phyloP scores from a whole-genome alignment of 306 rosid species.

The Begonia loranthoides region DNA sequence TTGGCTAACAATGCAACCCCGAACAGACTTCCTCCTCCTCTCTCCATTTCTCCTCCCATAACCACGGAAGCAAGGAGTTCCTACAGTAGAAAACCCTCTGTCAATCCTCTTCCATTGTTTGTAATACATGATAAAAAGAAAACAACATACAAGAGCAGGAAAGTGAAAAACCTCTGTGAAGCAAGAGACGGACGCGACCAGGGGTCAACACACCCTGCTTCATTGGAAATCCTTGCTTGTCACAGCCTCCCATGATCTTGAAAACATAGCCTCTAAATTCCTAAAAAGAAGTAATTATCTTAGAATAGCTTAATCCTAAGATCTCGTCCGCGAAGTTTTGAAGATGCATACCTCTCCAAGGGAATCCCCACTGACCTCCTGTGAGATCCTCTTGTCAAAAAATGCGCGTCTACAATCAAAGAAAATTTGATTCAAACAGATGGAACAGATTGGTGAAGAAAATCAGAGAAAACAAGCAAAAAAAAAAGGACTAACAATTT shows the following conservation, averaged over 20 bases:
- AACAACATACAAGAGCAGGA: no score
- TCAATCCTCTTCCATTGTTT: no score
- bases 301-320: no score
- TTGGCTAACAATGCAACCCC: slow-evolving; percentile 38
- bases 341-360: slow-evolving; percentile 11
- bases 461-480: neutral
- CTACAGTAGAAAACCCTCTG: slow-evolving; percentile 3
- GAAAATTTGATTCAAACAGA: no score
- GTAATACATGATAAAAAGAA: no score
- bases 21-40: slow-evolving; percentile 37
- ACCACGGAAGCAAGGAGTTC: slow-evolving; percentile 36
- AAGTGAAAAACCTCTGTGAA: slow-evolving; percentile 20
- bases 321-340: neutral
- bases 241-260: slow-evolving; percentile 38
- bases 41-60: slow-evolving; percentile 34
- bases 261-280: slow-evolving; percentile 33
- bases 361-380: slow-evolving; percentile 28
- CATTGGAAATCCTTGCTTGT: slow-evolving; percentile 43
- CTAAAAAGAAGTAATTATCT: slow-evolving; percentile 1
- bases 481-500: slow-evolving; percentile 10
- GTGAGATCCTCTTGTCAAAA: slow-evolving; percentile 25
- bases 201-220: slow-evolving; percentile 41
- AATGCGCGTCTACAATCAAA: no score
- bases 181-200: slow-evolving; percentile 35
- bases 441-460: no score